phyloP scores from a whole-genome alignment of 2,329 filamentous ascomycete species.

The Lecanicillium sp. region DNA sequence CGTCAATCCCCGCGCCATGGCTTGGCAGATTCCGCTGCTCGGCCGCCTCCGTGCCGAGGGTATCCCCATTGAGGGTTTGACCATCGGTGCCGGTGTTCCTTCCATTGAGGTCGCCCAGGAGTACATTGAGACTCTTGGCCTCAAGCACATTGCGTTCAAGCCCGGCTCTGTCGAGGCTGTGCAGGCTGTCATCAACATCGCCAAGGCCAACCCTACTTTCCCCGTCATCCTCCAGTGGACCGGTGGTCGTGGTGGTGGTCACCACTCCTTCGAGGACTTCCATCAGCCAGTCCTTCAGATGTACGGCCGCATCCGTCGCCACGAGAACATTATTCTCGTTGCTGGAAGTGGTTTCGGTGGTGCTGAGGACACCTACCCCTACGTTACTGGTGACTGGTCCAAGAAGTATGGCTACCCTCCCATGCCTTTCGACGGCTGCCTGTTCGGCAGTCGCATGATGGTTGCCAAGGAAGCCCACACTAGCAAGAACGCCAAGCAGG shows the following conservation, averaged over 20 bases:
- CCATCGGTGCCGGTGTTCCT: conserved; percentile 88
- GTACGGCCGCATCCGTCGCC: conserved; percentile 82
- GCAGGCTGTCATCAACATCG: conserved; percentile 84
- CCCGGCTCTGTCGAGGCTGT: conserved; percentile 85
- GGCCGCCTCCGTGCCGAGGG: conserved; percentile 75
- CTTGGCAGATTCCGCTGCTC: conserved; percentile 84
- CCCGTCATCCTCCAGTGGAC: conserved; percentile 95
- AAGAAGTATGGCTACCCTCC: conserved; percentile 77
- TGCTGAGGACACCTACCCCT: conserved; percentile 84
- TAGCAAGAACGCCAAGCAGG: conserved; percentile 79
- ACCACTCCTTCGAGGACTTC: conserved; percentile 94
- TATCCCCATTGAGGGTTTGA: conserved; percentile 84
- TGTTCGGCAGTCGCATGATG: conserved; percentile 94
- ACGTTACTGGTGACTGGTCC: conserved; percentile 87
- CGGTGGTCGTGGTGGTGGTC: conserved; percentile 85
- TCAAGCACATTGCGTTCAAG: conserved; percentile 94
- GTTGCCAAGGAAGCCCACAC: conserved; percentile 88
- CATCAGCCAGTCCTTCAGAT: conserved; percentile 86
- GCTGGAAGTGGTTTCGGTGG: conserved; percentile 90
- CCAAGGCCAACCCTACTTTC: conserved; percentile 88
- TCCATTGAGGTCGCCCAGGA: conserved; percentile 90
- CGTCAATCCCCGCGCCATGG: conserved; percentile 82
- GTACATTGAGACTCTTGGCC: conserved; percentile 85
- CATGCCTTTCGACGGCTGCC: conserved; percentile 90
- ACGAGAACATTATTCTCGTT: conserved; percentile 80